These are phyloP conservation scores for Solanum neorickii DNA, from an alignment of 257 asterid species.

Conservation along the genomic window DNA sequence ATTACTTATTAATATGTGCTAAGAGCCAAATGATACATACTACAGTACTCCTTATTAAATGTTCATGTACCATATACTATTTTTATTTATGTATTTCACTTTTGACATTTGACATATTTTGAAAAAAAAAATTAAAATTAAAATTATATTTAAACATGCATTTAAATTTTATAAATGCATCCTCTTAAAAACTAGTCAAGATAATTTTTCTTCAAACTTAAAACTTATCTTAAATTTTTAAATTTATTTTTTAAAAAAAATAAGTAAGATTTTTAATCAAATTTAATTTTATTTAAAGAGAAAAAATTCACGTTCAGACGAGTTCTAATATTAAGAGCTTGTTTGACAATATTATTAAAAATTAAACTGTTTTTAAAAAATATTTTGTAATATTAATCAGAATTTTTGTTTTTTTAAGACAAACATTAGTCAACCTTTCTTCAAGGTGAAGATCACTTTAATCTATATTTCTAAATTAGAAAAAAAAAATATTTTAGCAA, in stretches of 20 bases:
- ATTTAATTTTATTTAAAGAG: background rate
- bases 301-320: background rate
- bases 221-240: background rate
- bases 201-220: too few relatives aligned
- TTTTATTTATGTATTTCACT: background rate
- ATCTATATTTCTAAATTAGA: too few relatives aligned
- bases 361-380: too few relatives aligned
- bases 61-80: background rate
- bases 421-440: too few relatives aligned
- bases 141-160: too few relatives aligned
- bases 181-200: background rate
- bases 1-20: background rate
- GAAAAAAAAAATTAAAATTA: too few relatives aligned
- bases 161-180: too few relatives aligned
- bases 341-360: too few relatives aligned
- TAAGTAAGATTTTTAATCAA: background rate
- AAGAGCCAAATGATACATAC: background rate
- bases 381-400: too few relatives aligned
- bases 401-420: too few relatives aligned
- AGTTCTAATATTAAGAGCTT: background rate
- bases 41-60: background rate
- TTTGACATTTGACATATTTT: background rate
- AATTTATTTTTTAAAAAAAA: too few relatives aligned
- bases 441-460: background rate
- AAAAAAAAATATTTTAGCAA: too few relatives aligned